These are phyloP conservation scores for Aspergillus sp. DNA, from an alignment of 2,329 filamentous ascomycete genomes.

Conservation along the genomic window DNA sequence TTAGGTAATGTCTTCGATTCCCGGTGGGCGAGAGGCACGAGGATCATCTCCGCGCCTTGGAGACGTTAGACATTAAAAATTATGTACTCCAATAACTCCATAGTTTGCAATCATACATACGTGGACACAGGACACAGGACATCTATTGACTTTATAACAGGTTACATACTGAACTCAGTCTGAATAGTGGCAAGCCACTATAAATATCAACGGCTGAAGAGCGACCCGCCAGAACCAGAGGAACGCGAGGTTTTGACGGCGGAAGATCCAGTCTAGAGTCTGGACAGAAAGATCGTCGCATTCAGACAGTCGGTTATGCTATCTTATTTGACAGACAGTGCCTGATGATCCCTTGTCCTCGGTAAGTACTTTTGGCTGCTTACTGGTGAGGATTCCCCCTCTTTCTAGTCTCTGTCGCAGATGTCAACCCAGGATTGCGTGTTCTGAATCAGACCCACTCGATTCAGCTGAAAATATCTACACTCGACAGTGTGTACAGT, in stretches of 20 bases:
- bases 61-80: too few relatives aligned
- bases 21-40: too few relatives aligned
- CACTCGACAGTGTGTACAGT: too few relatives aligned
- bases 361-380: too few relatives aligned
- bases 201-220: background rate
- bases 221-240: background rate
- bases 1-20: too few relatives aligned
- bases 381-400: too few relatives aligned
- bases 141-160: background rate
- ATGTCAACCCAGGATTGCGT: background rate
- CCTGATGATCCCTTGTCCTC: too few relatives aligned
- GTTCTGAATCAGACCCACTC: background rate
- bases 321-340: too few relatives aligned
- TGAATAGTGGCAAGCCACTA: background rate
- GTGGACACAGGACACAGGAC: background rate
- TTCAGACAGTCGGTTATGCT: background rate
- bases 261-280: background rate
- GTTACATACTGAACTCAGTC: background rate
- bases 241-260: background rate
- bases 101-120: background rate
- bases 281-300: background rate
- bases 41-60: too few relatives aligned
- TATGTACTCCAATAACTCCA: too few relatives aligned
- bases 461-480: too few relatives aligned
- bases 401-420: background rate